Base-by-base conservation (phyloP, 768 basidiomycete genomes). In the Pleurotus eryngii region DNA sequence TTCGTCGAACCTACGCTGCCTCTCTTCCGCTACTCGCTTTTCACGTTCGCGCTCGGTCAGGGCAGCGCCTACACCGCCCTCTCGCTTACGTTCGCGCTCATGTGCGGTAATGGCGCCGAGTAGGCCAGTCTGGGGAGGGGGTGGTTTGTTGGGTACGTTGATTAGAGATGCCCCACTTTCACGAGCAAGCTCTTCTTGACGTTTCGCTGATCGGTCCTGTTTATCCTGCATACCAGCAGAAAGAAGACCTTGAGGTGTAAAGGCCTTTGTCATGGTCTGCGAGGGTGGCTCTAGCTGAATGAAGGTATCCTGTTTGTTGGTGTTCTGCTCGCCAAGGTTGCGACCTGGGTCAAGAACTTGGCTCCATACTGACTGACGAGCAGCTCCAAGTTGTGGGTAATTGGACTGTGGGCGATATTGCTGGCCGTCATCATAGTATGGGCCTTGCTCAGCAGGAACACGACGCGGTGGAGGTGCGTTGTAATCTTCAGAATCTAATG, bases 91-190 rank as follows among this genome's bases (percentile, higher is more conserved):
- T 57, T 98, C 96, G 53, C 92, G 83, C 71, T 99, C 94, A 68
- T 97, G 94, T 7, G 90, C 92, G 43, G 94, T 94, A 64, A 98
- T 94, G 2, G 96, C 96, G 15, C 97, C 97, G 49, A 99, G 85
- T 43, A 98, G 81, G 39, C 97, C 97, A 43, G 90, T 92, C 72
- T 96, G 94, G 6, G 97, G 95, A 2, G 93, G 92, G 0, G 92
- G 94, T 0, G 95, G 94, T 68, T 96, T 96, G 66, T 87, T 85
- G 3, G 92, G 93, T n/a, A 99, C 92, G 68, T 96, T 95, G 75
- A 98, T 87, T 54, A 98, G 81, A 3, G 94, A 93, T 14, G 85
- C 90, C 26, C 97, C 97, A 5, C 81, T 86, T 73, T 97, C 95
- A 37, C 95, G 81, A 8, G 97, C 97, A 9, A 92, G 73, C 69